Conservation (phyloP, 1,284 basidiomycete species). For the Exobasidium cylindrosporum region DNA sequence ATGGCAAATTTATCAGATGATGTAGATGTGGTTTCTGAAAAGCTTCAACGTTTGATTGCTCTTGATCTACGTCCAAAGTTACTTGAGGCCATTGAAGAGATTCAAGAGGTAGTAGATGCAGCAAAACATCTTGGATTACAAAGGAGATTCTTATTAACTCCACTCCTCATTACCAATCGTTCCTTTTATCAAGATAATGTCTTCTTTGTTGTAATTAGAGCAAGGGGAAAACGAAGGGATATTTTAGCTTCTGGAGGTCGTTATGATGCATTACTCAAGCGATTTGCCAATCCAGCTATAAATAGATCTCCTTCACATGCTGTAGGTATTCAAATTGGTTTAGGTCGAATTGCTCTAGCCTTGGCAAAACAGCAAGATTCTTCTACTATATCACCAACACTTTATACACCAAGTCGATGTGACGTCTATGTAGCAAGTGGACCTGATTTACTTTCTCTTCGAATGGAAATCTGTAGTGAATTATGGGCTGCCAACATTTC, state of each 20-base stretch:
- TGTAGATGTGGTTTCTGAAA: slow-evolving; percentile 28
- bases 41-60: slow-evolving; percentile 37
- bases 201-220: slow-evolving; percentile 69
- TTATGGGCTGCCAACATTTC: slow-evolving; percentile 79
- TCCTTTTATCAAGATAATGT: slow-evolving; percentile 70
- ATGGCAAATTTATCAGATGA: slow-evolving; percentile 29
- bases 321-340: slow-evolving; percentile 71
- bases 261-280: slow-evolving; percentile 71
- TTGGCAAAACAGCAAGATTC: slow-evolving; percentile 64
- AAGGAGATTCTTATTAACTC: slow-evolving; percentile 66
- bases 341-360: slow-evolving; percentile 73
- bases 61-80: slow-evolving; percentile 41
- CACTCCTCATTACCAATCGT: slow-evolving; percentile 64
- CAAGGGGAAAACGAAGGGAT: slow-evolving; percentile 66
- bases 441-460: slow-evolving; percentile 69
- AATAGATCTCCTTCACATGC: slow-evolving; percentile 63
- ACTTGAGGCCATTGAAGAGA: slow-evolving; percentile 59
- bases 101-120: slow-evolving; percentile 67
- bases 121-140: slow-evolving; percentile 66
- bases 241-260: slow-evolving; percentile 74
- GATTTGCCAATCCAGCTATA: slow-evolving; percentile 62
- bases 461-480: slow-evolving; percentile 72
- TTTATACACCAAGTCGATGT: slow-evolving; percentile 79
- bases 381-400: slow-evolving; percentile 63
- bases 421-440: slow-evolving; percentile 72